phyloP scores from a whole-genome alignment of 306 rosid genomes.

The Vicia sativa region DNA sequence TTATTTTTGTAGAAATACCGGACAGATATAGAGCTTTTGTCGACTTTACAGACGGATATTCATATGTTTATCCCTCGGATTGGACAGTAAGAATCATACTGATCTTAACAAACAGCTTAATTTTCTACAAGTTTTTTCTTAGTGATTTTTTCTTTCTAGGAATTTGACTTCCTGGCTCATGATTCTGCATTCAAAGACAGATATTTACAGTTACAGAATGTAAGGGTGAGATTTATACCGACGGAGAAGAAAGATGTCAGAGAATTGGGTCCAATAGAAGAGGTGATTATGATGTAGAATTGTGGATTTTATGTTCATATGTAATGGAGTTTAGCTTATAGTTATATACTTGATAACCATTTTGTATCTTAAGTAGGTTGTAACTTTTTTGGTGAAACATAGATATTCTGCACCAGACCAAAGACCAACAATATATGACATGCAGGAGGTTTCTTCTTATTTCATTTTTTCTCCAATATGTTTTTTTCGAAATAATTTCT shows the following conservation, averaged over 20 bases:
- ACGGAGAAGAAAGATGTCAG: conserved; percentile 78
- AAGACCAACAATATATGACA: conserved; percentile 60
- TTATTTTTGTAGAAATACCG: conserved; percentile 59
- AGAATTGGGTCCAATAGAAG: conserved; percentile 89
- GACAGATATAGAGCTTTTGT: conserved; percentile 71
- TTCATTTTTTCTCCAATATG: background rate
- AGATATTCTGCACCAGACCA: conserved; percentile 87
- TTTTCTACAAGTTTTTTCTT: conserved; percentile 1
- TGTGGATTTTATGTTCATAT: background rate
- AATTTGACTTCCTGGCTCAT: conserved; percentile 89
- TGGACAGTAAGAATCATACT: conserved; percentile 73
- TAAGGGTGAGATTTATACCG: conserved; percentile 92
- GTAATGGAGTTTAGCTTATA: conserved; percentile 6
- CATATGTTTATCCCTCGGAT: conserved; percentile 81
- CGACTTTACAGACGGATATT: conserved; percentile 82
- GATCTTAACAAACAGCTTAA: background rate
- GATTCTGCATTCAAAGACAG: conserved; percentile 96
- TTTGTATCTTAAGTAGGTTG: conserved; percentile 52
- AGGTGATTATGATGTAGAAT: conserved; percentile 49
- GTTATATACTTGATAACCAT: conserved; percentile 14
- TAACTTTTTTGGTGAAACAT: conserved; percentile 68
- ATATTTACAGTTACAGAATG: conserved; percentile 78
- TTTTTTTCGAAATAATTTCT: background rate
- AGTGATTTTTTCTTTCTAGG: conserved; percentile 52
- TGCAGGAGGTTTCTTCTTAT: conserved; percentile 72